phyloP scores from a whole-genome alignment of 257 asterid genomes.

The Sherardia arvensis region DNA sequence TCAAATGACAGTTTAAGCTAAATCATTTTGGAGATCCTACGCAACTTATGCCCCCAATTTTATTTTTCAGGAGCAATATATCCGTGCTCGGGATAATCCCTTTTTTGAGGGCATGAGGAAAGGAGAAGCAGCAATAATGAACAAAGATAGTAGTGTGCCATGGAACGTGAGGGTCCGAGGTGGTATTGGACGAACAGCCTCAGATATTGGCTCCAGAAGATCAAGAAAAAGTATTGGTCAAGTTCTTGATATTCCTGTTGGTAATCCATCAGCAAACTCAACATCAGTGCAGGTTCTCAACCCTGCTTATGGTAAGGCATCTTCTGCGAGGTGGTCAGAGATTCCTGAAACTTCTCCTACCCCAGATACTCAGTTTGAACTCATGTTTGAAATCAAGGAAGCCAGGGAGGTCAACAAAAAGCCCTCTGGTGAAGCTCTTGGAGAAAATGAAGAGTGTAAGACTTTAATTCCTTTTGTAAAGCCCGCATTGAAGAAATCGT shows the following conservation, averaged over 20 bases:
- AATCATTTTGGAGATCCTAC: background rate
- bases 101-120: slow-evolving; percentile 64
- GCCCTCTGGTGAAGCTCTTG: slow-evolving; percentile 20
- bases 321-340: slow-evolving; percentile 52
- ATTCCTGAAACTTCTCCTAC: slow-evolving; percentile 30
- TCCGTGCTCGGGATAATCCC: slow-evolving; percentile 58
- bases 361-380: slow-evolving; percentile 29
- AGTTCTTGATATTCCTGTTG: slow-evolving; percentile 21
- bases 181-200: slow-evolving; percentile 30
- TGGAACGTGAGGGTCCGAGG: slow-evolving; percentile 26
- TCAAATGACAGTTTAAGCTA: background rate
- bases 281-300: slow-evolving; percentile 41
- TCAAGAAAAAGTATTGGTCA: slow-evolving; percentile 17
- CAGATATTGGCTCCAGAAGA: slow-evolving; percentile 44
- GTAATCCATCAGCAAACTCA: slow-evolving; percentile 27
- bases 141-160: slow-evolving; percentile 31
- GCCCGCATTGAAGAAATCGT: slow-evolving; percentile 28
- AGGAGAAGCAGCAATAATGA: slow-evolving; percentile 36
- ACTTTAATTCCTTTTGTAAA: slow-evolving; percentile 12
- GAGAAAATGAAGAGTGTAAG: slow-evolving; percentile 25
- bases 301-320: slow-evolving; percentile 46
- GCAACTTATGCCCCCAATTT: background rate
- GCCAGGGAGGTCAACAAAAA: slow-evolving; percentile 17
- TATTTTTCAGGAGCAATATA: slow-evolving; percentile 34
- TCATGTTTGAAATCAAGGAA: slow-evolving; percentile 18